A percentile compares a stretch with the other conserved stretches of the same genome.
Conservation (phyloP, 176 grass and related monocot genomes). For the Oryza longistaminata region DNA sequence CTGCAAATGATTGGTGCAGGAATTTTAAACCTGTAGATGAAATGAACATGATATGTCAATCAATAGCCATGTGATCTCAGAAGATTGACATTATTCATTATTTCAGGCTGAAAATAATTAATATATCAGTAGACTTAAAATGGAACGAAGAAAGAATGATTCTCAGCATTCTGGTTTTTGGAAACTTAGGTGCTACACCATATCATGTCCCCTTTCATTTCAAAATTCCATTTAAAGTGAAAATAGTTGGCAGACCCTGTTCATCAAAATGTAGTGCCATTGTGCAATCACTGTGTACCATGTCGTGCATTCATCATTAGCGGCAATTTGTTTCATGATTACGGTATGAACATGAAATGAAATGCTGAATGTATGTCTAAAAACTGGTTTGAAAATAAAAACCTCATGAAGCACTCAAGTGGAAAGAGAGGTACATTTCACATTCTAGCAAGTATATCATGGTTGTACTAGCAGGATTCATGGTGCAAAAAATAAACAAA, state of each 20-base stretch:
- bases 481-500: neutral
- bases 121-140: neutral
- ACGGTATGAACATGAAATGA: constrained; percentile 19
- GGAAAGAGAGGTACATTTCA: neutral
- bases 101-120: neutral
- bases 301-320: neutral
- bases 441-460: constrained; percentile 7
- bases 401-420: neutral
- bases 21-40: neutral
- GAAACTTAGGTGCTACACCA: neutral
- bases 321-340: neutral
- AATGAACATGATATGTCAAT: constrained; percentile 6
- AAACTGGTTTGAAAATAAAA: constrained; percentile 4
- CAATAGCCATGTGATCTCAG: constrained; percentile 4
- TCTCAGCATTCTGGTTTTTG: neutral
- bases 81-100: constrained; percentile 9
- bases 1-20: neutral
- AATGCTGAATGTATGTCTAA: neutral
- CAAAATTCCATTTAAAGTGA: neutral
- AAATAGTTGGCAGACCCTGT: neutral
- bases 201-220: neutral
- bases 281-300: neutral
- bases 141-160: neutral
- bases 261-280: neutral
- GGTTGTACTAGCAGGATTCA: constrained; percentile 7